These are phyloP conservation scores for Erythrophleum fordii DNA, from an alignment of 306 rosid species.

Conservation along the genomic window DNA sequence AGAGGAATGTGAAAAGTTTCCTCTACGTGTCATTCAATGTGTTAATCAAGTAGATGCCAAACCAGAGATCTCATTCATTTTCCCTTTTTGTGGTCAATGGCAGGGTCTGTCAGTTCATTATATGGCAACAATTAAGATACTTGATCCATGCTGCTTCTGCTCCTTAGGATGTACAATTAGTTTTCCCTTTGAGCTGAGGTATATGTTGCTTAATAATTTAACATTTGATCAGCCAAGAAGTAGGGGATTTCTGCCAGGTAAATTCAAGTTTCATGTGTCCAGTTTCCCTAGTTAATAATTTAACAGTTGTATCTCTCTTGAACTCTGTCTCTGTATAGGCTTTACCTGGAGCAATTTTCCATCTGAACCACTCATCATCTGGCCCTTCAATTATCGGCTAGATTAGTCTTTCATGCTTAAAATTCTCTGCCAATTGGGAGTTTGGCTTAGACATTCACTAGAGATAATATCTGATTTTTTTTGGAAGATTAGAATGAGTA, in stretches of 20 bases:
- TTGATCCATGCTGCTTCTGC: too few species aligned
- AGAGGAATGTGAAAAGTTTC: constrained; percentile 26
- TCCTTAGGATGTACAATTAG: background rate
- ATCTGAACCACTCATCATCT: constrained; percentile 13
- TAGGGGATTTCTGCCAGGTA: constrained; percentile 20
- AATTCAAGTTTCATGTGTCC: constrained; percentile 7
- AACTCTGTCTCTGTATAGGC: background rate
- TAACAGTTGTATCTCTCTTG: background rate
- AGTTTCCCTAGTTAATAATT: constrained; percentile 35
- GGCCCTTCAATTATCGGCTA: too few species aligned
- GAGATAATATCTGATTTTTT: background rate
- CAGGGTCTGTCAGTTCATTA: background rate
- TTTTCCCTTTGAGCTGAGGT: background rate
- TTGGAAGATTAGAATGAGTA: constrained; percentile 20
- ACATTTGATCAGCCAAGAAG: constrained; percentile 33
- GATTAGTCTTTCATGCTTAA: too few species aligned
- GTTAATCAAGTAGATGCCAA: constrained; percentile 38
- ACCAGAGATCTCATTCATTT: constrained; percentile 21
- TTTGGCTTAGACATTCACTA: constrained; percentile 19
- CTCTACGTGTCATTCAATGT: constrained; percentile 35
- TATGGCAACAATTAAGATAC: background rate
- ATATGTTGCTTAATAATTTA: constrained; percentile 27
- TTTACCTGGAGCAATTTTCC: constrained; percentile 23
- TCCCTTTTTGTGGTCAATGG: constrained; percentile 34
- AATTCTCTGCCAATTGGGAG: too few species aligned